A percentile compares a stretch with the other conserved stretches of the same genome.
These are phyloP conservation scores for Arthrobotrys megalospora DNA, from an alignment of 2,329 filamentous ascomycete genomes.

Conservation along the genomic window DNA sequence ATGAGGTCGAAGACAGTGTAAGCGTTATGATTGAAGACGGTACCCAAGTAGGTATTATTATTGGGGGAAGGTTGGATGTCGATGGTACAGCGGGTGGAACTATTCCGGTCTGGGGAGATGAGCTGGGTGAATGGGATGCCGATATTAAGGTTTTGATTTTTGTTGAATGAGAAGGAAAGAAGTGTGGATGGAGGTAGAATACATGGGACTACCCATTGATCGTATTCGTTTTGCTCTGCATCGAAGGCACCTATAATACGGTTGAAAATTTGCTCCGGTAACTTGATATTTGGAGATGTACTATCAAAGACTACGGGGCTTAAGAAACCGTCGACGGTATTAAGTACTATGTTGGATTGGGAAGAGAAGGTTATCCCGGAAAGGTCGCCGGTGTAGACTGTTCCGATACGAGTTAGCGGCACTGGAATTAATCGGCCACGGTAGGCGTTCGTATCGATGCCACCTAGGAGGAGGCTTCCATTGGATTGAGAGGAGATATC, in stretches of 20 bases:
- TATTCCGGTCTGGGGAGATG: background rate
- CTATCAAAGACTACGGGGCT: background rate
- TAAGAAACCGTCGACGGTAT: background rate
- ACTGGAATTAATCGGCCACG: conserved; percentile 5
- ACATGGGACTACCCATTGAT: background rate
- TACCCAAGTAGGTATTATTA: conserved; percentile 7
- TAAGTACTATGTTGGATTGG: background rate
- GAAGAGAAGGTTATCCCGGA: background rate
- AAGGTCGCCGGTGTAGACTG: background rate
- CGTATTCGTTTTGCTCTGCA: background rate
- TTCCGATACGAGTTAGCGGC: background rate
- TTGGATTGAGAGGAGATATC: background rate
- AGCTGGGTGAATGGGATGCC: conserved; percentile 9
- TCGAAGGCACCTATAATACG: background rate
- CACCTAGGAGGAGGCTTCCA: background rate
- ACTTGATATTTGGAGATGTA: background rate
- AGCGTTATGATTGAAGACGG: background rate
- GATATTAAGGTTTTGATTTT: conserved; percentile 2
- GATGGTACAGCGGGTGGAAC: background rate
- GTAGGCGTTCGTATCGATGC: conserved; percentile 11
- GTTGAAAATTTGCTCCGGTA: background rate
- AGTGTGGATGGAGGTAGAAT: background rate
- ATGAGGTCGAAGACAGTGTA: conserved; percentile 9
- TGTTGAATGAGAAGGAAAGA: conserved; percentile 7
- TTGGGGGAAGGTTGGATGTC: background rate